phyloP scores from a whole-genome alignment of 352 stramenopile species.

The Pythium rhizo-oryzae region DNA sequence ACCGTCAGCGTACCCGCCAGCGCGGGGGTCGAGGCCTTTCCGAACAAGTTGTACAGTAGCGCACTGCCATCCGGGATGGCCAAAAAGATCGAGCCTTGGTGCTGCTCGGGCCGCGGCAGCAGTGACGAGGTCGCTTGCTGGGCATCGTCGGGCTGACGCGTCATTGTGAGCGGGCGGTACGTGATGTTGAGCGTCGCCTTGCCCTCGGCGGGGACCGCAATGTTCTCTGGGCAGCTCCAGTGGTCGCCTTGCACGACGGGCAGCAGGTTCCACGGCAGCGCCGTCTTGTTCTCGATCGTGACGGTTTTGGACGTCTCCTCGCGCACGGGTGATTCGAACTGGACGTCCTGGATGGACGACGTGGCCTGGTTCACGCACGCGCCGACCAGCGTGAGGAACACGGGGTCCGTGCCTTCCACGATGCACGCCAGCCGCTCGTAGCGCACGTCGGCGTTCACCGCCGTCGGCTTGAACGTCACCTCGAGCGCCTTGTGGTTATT shows the following conservation, averaged over 20 bases:
- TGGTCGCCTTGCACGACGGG: conserved; percentile 88
- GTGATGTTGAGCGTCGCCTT: conserved; percentile 63
- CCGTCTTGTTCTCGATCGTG: conserved; percentile 81
- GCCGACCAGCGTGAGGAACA: conserved; percentile 80
- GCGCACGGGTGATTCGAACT: conserved; percentile 86
- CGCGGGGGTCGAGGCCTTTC: conserved; percentile 66
- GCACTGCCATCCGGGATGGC: conserved; percentile 90
- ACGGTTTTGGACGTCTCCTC: conserved; percentile 61
- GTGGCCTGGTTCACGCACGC: conserved; percentile 86
- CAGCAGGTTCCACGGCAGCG: conserved; percentile 83
- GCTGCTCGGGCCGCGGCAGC: conserved; percentile 44
- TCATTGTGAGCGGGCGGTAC: conserved; percentile 91
- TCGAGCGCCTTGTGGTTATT: conserved; percentile 90
- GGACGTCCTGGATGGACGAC: conserved; percentile 87
- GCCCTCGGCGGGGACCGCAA: conserved; percentile 80
- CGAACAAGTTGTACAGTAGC: conserved; percentile 86
- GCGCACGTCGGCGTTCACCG: conserved; percentile 87
- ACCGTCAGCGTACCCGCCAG: conserved; percentile 41
- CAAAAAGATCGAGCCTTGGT: conserved; percentile 89
- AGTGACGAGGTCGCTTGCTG: conserved; percentile 11
- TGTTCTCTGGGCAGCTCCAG: conserved; percentile 83
- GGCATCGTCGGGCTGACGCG: conserved; percentile 32
- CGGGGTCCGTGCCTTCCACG: conserved; percentile 59
- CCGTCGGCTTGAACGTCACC: conserved; percentile 85
- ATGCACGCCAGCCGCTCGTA: conserved; percentile 76